Evolutionary conservation across 2,329 filamentous ascomycete species (phyloP).

Genomic region (Colletotrichum endophyticum): DNA sequence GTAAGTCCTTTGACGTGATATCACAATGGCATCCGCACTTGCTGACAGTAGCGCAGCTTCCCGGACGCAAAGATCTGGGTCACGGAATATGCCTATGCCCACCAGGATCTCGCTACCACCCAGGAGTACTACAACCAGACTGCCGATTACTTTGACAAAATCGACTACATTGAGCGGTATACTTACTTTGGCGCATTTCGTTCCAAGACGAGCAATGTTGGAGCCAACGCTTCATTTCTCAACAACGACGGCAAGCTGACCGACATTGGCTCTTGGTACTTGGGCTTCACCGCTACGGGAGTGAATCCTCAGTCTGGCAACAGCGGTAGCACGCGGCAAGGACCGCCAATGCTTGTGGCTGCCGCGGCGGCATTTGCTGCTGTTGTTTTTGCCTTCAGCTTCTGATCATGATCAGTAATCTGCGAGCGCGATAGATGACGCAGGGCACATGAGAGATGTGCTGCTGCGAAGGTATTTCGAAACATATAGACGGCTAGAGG

Average conservation of each 20-base stretch:
- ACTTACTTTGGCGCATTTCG: slow-evolving; percentile 80
- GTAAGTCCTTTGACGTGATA: slow-evolving; percentile 29
- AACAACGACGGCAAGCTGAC: slow-evolving; percentile 72
- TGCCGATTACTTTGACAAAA: slow-evolving; percentile 69
- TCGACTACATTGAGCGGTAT: slow-evolving; percentile 69
- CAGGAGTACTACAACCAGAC: slow-evolving; percentile 73
- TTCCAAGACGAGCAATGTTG: slow-evolving; percentile 73
- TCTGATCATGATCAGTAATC: not conserved
- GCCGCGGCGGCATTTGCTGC: not conserved
- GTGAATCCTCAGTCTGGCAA: slow-evolving; percentile 35
- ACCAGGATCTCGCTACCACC: slow-evolving; percentile 60
- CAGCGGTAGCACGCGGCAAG: not conserved
- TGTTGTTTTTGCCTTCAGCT: not conserved
- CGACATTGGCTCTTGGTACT: slow-evolving; percentile 78
- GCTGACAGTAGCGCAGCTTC: slow-evolving; percentile 45
- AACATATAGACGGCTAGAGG: not conserved
- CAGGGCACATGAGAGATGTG: not conserved
- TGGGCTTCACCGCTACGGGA: slow-evolving; percentile 60
- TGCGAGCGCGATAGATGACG: not conserved
- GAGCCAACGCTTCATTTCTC: slow-evolving; percentile 74
- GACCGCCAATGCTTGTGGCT: not conserved
- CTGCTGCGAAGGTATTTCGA: not conserved
- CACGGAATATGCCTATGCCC: slow-evolving; percentile 74
- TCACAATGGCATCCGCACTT: not conserved
- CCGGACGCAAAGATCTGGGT: slow-evolving; percentile 73